Base-by-base conservation (phyloP, 305 asterid species). In the Stenogyne calaminthoides region DNA sequence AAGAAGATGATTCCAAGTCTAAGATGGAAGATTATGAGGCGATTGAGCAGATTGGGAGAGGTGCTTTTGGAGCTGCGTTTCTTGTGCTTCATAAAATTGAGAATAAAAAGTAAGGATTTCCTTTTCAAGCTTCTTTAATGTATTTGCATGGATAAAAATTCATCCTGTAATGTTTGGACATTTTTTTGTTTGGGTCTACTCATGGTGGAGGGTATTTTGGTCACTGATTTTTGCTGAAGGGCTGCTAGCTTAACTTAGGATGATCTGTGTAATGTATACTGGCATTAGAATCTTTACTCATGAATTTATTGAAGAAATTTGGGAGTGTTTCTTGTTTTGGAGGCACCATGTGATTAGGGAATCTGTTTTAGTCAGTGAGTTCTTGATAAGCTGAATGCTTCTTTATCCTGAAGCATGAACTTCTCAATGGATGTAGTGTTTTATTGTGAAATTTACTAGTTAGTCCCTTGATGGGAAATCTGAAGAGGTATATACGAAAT, bases 1-100 rank as follows among this genome's bases (percentile, higher is more conserved):
- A 78, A 19, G 79, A 67, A 69, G 88, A 75, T 36, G 88, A 80
- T 78, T 66, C 71, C 20, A 86, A 80, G 77, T 81, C 89, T 44
- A 86, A 83, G 86, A 79, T 92, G 88, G 97, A 91, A 25, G 95
- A 84, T 52, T 95, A 91, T 83, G 88, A 82, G 74, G 87, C 85
- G 1, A 60, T 92, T 8, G 92, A 92, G 85, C 97, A 89, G 85
- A 89, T 95, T 85, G 98, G 99, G 3, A 90, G 93, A 73, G 97
- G 98, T 63, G 81, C 93, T 82, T 88, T 84, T 75, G 98, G 96
- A 39, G 82, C 94, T 25, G 76, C 96, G 29, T 92, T 86, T 85
- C 94, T 92, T 73, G 96, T 89, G 84, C 89, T 84, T 51, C 91
- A 95, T 73, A 89, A 75, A 76, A 72, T 72, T 72, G 97, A 92